A percentile compares a stretch with the other conserved stretches of the same genome.
phyloP scores from a whole-genome alignment of 352 stramenopile species.

The Globisporangium takayamanum region DNA sequence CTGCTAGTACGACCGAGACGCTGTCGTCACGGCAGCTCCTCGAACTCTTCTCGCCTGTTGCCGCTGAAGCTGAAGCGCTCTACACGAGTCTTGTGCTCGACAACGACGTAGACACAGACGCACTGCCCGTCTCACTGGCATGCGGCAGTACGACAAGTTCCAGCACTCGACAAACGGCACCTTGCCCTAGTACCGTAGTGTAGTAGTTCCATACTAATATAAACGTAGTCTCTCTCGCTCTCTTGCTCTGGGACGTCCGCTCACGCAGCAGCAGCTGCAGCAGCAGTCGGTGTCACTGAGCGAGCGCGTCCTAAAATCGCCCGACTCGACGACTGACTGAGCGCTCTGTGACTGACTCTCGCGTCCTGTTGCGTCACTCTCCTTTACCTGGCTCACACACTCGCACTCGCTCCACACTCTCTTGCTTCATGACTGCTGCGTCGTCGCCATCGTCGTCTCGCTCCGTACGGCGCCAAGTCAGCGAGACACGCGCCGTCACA shows the following conservation, averaged over 20 bases:
- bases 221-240: no score
- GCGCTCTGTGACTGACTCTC: no score
- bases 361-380: no score
- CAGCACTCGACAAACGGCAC: conserved; percentile 67
- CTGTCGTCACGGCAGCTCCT: conserved; percentile 2
- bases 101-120: not conserved
- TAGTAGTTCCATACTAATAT: no score
- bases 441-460: not conserved
- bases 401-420: no score
- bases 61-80: not conserved
- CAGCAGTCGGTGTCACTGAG: no score
- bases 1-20: not conserved
- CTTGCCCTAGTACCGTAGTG: conserved; percentile 21
- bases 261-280: not conserved
- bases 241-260: not conserved
- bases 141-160: conserved; percentile 67
- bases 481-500: not conserved
- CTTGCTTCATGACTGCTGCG: not conserved
- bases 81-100: not conserved
- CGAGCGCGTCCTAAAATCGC: no score
- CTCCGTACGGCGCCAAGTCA: not conserved
- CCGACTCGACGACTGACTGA: no score
- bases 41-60: conserved; percentile 10
- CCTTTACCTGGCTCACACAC: no score
- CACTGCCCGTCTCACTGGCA: conserved; percentile 26